Evolutionary conservation across 768 basidiomycete genomes (phyloP).

Genomic region (Roridomyces roridus): DNA sequence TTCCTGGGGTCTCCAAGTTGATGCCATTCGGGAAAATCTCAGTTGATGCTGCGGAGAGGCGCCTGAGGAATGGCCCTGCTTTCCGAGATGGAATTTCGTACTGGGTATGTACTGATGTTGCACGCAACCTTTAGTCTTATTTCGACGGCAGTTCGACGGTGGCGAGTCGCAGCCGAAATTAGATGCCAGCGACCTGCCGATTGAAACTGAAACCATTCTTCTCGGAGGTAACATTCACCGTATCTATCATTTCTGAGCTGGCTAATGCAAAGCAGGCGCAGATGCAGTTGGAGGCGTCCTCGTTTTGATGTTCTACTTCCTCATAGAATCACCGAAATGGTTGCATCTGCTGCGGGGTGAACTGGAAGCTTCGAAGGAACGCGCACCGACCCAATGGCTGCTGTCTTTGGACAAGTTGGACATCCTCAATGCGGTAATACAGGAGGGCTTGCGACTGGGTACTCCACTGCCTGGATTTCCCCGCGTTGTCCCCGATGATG

Average conservation of each 20-base stretch:
- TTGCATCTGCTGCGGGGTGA: slow-evolving; percentile 89
- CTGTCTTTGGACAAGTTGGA: background rate
- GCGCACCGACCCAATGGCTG: background rate
- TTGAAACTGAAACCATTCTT: slow-evolving; percentile 8
- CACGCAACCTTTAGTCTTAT: too few relatives aligned
- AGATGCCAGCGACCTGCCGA: background rate
- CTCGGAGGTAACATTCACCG: background rate
- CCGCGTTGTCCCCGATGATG: background rate
- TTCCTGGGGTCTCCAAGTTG: too few relatives aligned
- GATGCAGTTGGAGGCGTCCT: background rate
- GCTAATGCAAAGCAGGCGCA: background rate
- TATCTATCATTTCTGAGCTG: background rate
- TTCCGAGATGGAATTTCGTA: too few relatives aligned
- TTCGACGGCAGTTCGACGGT: background rate
- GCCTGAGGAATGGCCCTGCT: too few relatives aligned
- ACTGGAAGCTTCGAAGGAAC: background rate
- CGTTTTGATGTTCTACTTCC: background rate
- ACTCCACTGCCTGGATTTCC: background rate
- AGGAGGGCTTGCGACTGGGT: slow-evolving; percentile 2
- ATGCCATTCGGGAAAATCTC: too few relatives aligned
- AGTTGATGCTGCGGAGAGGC: too few relatives aligned
- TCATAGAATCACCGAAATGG: background rate
- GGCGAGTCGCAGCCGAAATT: background rate
- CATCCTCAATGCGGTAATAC: background rate
- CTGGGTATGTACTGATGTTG: too few relatives aligned